Evolutionary conservation across 164 flowering plant genomes (phyloP).

Genomic region (Piper longum): DNA sequence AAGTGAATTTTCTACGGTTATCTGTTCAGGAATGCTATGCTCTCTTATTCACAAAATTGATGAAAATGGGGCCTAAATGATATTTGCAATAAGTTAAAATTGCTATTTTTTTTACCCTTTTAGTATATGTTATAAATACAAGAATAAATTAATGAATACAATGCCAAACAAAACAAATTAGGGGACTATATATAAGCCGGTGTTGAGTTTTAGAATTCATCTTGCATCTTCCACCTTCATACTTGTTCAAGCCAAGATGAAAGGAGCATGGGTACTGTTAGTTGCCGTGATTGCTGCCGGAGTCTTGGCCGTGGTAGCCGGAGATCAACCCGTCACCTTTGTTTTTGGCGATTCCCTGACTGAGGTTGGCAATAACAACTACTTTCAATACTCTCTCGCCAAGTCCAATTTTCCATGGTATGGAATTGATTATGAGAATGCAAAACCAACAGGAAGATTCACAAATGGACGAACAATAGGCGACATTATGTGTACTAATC

Average conservation of each 20-base stretch:
- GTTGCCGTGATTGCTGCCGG: neutral
- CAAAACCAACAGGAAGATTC: slow-evolving; percentile 64
- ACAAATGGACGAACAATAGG: slow-evolving; percentile 69
- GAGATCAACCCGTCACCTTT: slow-evolving; percentile 26
- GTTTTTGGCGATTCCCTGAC: slow-evolving; percentile 69
- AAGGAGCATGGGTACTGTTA: neutral
- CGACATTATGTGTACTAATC: slow-evolving; percentile 40
- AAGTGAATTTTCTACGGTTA: too few relatives aligned
- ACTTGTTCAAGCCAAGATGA: slow-evolving; percentile 7
- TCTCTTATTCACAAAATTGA: too few relatives aligned
- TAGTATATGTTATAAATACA: too few relatives aligned
- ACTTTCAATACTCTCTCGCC: slow-evolving; percentile 44
- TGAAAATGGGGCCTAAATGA: too few relatives aligned
- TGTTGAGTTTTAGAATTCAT: too few relatives aligned
- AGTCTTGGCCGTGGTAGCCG: neutral
- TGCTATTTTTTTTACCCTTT: too few relatives aligned
- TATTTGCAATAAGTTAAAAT: too few relatives aligned
- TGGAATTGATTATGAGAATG: slow-evolving; percentile 47
- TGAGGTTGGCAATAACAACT: slow-evolving; percentile 84
- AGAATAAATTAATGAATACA: too few relatives aligned
- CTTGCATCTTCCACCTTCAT: too few relatives aligned
- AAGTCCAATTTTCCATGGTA: slow-evolving; percentile 57
- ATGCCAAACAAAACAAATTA: too few relatives aligned
- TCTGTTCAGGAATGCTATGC: too few relatives aligned
- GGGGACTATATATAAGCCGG: too few relatives aligned